phyloP scores from a whole-genome alignment of 306 rosid species.

The Rosa multiflora region DNA sequence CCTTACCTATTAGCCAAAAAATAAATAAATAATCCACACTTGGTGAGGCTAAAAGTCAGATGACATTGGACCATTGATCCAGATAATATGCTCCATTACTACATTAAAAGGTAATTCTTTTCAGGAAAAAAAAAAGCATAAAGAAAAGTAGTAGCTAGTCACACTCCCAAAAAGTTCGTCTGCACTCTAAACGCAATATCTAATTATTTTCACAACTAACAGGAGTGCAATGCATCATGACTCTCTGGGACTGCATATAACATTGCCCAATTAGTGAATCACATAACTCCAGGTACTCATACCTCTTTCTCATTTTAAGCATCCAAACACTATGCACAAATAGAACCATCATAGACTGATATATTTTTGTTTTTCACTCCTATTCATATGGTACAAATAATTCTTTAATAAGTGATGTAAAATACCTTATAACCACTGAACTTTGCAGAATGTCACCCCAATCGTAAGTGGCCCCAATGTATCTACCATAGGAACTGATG shows the following conservation, averaged over 20 bases:
- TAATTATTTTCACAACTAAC: not conserved
- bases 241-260: too few species aligned
- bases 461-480: not conserved
- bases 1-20: not conserved
- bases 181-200: not conserved
- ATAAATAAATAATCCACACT: too few species aligned
- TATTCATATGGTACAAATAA: too few species aligned
- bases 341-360: not conserved
- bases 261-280: not conserved
- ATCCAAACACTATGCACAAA: not conserved
- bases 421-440: not conserved
- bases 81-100: not conserved
- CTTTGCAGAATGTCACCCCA: not conserved
- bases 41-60: too few species aligned
- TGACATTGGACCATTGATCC: not conserved
- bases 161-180: not conserved
- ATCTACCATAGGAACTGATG: not conserved
- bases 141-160: too few species aligned
- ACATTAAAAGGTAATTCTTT: too few species aligned
- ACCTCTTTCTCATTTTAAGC: not conserved
- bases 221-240: too few species aligned
- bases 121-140: too few species aligned
- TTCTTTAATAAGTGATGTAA: not conserved
- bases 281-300: not conserved
- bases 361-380: not conserved